These are phyloP conservation scores for Daedalea quercina DNA, from an alignment of 768 basidiomycete species.

Conservation along the genomic window DNA sequence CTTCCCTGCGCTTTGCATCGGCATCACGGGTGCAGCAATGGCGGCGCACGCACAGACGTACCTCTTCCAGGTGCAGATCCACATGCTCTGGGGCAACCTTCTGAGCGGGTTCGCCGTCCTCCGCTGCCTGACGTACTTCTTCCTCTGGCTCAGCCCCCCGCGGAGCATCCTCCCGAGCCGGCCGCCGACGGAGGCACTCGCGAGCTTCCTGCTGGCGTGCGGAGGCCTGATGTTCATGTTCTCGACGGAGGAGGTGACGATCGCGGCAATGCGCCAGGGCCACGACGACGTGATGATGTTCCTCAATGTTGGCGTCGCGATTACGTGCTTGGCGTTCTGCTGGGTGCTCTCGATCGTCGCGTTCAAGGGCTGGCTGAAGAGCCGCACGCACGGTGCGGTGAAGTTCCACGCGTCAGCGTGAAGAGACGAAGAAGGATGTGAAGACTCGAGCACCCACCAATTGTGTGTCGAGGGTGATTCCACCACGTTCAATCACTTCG, in stretches of 20 bases:
- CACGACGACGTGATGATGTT: conserved; percentile 90
- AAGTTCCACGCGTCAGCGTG: conserved; percentile 31
- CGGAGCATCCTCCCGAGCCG: conserved; percentile 82
- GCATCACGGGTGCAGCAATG: conserved; percentile 93
- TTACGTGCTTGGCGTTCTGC: conserved; percentile 81
- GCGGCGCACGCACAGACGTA: conserved; percentile 86
- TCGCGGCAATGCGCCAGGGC: conserved; percentile 86
- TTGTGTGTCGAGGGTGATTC: too few species aligned
- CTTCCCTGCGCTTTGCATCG: conserved; percentile 88
- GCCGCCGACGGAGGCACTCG: conserved; percentile 89
- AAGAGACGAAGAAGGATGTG: neutral
- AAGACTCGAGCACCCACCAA: too few species aligned
- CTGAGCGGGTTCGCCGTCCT: conserved; percentile 73
- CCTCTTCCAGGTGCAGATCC: conserved; percentile 92
- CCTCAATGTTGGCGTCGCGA: conserved; percentile 75
- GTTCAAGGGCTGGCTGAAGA: conserved; percentile 77
- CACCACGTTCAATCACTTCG: too few species aligned
- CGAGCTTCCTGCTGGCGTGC: conserved; percentile 78
- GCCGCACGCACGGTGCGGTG: conserved; percentile 26
- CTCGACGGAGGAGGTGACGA: conserved; percentile 83
- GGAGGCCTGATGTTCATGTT: conserved; percentile 90
- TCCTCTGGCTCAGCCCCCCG: conserved; percentile 85
- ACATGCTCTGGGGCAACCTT: conserved; percentile 85
- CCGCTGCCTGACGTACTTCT: conserved; percentile 88
- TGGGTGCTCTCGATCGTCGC: conserved; percentile 74